Evolutionary conservation across 495 filamentous ascomycete species (phyloP).

Genomic region (Pseudomonodictys pantanalensis): DNA sequence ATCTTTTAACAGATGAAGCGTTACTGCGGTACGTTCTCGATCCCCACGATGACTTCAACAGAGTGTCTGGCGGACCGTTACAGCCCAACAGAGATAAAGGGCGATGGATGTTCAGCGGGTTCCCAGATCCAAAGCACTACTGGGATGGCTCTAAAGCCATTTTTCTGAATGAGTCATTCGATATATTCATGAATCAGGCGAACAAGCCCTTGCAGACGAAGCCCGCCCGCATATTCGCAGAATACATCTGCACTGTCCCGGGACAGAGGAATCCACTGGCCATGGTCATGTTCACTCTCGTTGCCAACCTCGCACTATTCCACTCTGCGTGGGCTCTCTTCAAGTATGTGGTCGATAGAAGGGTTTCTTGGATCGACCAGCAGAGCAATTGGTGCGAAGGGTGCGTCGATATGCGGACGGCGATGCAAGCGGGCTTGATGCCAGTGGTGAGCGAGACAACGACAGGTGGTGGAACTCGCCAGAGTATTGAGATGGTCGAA

Average conservation of each 20-base stretch:
- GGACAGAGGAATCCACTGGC: background rate
- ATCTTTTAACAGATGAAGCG: constrained; percentile 12
- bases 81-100: background rate
- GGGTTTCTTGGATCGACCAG: background rate
- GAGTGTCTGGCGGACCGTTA: constrained; percentile 6
- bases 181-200: constrained; percentile 2
- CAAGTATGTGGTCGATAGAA: constrained; percentile 12
- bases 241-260: constrained; percentile 24
- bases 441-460: too few relatives aligned
- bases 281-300: constrained; percentile 7
- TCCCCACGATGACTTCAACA: constrained; percentile 20
- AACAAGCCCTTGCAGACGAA: constrained; percentile 9
- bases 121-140: background rate
- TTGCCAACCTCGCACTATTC: constrained; percentile 16
- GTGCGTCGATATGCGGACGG: constrained; percentile 6
- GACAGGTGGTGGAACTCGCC: too few relatives aligned
- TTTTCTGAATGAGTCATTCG: constrained; percentile 1
- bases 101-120: constrained; percentile 1
- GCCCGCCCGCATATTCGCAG: constrained; percentile 13
- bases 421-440: background rate
- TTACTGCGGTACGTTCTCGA: constrained; percentile 23
- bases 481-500: too few relatives aligned
- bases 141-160: background rate
- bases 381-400: constrained; percentile 12
- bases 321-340: constrained; percentile 21